These are phyloP conservation scores for Cnidoscolus chayamansa DNA, from an alignment of 441 rosid species.

Conservation along the genomic window DNA sequence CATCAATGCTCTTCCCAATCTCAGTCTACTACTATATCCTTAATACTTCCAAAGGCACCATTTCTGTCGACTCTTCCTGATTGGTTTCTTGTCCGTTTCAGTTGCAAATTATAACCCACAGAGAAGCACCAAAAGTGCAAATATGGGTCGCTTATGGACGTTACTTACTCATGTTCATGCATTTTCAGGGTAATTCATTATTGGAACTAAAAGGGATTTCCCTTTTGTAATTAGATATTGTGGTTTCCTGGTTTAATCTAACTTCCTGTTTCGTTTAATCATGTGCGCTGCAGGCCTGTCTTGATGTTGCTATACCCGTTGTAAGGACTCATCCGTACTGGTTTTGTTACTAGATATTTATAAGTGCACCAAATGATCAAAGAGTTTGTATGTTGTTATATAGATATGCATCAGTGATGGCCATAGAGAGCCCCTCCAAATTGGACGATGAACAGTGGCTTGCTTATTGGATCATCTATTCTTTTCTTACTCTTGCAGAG, in stretches of 20 bases:
- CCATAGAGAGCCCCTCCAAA: constrained; percentile 69
- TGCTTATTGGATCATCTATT: constrained; percentile 86
- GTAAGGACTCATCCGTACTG: constrained; percentile 35
- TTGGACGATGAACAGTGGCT: constrained; percentile 92
- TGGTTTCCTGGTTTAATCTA: neutral
- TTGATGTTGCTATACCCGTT: constrained; percentile 80
- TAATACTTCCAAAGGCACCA: neutral
- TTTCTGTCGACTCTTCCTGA: constrained; percentile 9
- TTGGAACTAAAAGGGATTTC: too few relatives aligned
- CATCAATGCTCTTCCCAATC: neutral
- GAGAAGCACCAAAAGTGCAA: neutral
- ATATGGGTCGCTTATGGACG: constrained; percentile 64
- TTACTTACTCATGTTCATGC: constrained; percentile 55
- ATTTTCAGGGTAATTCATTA: constrained; percentile 51
- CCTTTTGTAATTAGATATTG: too few relatives aligned
- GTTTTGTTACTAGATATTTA: too few relatives aligned
- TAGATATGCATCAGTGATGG: constrained; percentile 80
- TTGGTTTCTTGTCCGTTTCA: neutral
- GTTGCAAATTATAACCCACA: neutral
- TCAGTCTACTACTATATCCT: neutral
- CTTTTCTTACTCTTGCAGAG: constrained; percentile 70
- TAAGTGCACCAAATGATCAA: too few relatives aligned
- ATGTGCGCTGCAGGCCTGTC: constrained; percentile 50
- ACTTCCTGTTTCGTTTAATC: neutral
- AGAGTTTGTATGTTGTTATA: neutral